Percentiles rank a stretch among this genome's conserved stretches.
Conservation (phyloP, 495 filamentous ascomycete species). For the Hypoxylon fragiforme region DNA sequence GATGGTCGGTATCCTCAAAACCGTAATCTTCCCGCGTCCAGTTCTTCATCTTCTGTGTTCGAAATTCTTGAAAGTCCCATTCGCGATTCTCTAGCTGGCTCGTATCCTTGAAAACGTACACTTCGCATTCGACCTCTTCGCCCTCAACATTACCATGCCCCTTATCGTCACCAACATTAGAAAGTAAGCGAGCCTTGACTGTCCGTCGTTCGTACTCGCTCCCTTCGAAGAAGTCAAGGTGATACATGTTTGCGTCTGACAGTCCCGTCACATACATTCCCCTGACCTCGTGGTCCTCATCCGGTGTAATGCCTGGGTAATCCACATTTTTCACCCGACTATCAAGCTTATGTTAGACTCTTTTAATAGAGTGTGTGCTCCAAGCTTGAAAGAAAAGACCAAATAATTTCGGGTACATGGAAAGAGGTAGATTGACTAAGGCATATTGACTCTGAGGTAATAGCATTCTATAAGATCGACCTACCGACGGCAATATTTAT, state of each 20-base stretch:
- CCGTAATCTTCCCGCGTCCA: constrained; percentile 52
- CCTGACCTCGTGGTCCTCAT: constrained; percentile 62
- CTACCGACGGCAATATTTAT: constrained; percentile 68
- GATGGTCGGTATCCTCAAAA: constrained; percentile 40
- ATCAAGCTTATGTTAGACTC: constrained; percentile 4
- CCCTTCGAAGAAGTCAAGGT: constrained; percentile 86
- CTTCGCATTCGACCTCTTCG: constrained; percentile 65
- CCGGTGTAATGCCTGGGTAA: constrained; percentile 80
- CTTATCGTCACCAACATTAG: constrained; percentile 42
- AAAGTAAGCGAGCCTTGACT: constrained; percentile 63
- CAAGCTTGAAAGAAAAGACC: neutral
- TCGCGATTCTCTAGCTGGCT: constrained; percentile 64
- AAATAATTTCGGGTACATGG: neutral
- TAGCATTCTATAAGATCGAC: constrained; percentile 41
- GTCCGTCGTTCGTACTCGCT: constrained; percentile 64
- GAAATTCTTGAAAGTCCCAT: constrained; percentile 83
- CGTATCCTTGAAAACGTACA: constrained; percentile 72
- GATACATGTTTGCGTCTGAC: constrained; percentile 71
- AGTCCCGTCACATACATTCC: constrained; percentile 80
- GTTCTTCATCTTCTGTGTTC: constrained; percentile 62
- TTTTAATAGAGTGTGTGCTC: too few species aligned
- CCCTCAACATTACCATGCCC: constrained; percentile 55
- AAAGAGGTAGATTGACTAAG: neutral
- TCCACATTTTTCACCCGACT: constrained; percentile 57
- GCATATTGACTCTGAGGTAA: neutral